phyloP scores from a whole-genome alignment of 225 moss, liverwort and hornwort genomes.

The Polytrichum commune region DNA sequence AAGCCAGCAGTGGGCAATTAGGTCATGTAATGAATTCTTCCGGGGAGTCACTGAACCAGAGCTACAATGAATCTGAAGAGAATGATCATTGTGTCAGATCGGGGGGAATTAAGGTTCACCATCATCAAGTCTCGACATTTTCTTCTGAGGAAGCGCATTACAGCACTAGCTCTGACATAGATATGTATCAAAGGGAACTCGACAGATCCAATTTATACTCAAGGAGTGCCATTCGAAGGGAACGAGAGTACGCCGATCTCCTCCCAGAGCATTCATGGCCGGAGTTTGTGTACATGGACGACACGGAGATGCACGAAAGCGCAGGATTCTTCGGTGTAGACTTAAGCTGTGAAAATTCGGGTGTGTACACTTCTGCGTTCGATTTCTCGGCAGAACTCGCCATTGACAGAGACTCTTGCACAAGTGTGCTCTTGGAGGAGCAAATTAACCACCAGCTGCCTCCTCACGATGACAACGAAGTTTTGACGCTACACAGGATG shows the following conservation, averaged over 20 bases:
- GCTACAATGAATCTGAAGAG: slow-evolving; percentile 12
- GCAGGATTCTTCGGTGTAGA: slow-evolving; percentile 39
- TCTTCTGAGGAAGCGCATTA: slow-evolving; percentile 17
- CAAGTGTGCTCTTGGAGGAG: slow-evolving; percentile 36
- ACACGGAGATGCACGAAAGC: slow-evolving; percentile 27
- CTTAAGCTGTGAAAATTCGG: slow-evolving; percentile 43
- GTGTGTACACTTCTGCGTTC: slow-evolving; percentile 43
- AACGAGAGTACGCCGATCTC: slow-evolving; percentile 27
- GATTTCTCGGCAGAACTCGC: slow-evolving; percentile 45
- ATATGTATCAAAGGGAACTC: slow-evolving; percentile 7
- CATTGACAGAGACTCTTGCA: slow-evolving; percentile 48
- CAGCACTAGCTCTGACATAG: slow-evolving; percentile 10
- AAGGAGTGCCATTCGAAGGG: slow-evolving; percentile 22
- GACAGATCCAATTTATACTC: slow-evolving; percentile 5
- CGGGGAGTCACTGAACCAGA: slow-evolving; percentile 19
- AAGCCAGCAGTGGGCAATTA: no score
- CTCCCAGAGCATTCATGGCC: slow-evolving; percentile 39
- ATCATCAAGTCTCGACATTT: slow-evolving; percentile 7
- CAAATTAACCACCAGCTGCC: slow-evolving; percentile 15
- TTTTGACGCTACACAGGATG: slow-evolving; percentile 26
- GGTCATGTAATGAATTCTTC: neutral
- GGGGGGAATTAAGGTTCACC: no score
- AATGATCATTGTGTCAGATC: slow-evolving; percentile 1
- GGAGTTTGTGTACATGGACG: slow-evolving; percentile 34
- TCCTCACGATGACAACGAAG: slow-evolving; percentile 25